phyloP scores from a whole-genome alignment of 352 stramenopile genomes.

The Globisporangium uncinulatum region DNA sequence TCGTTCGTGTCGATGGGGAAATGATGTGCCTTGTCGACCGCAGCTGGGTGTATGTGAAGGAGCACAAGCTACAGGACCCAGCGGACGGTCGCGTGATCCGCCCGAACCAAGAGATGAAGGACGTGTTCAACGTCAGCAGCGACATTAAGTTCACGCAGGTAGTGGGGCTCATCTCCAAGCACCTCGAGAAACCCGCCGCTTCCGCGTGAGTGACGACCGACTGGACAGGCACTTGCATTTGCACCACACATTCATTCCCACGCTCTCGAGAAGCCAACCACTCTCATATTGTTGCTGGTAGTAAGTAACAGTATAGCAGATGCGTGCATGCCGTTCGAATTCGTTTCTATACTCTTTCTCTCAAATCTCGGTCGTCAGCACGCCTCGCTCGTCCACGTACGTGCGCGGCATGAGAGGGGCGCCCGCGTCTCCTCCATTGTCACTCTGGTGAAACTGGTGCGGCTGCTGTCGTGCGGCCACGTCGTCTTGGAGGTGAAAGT shows the following conservation, averaged over 20 bases:
- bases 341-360: not conserved
- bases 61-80: slow-evolving; percentile 72
- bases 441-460: slow-evolving; percentile 18
- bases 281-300: too few relatives aligned
- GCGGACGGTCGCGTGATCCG: slow-evolving; percentile 60
- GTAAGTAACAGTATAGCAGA: too few relatives aligned
- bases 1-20: not conserved
- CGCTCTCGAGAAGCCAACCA: too few relatives aligned
- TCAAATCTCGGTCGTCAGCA: slow-evolving; percentile 66
- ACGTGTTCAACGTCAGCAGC: slow-evolving; percentile 52
- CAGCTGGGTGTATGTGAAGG: slow-evolving; percentile 74
- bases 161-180: slow-evolving; percentile 61
- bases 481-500: slow-evolving; percentile 27
- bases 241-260: too few relatives aligned
- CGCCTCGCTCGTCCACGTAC: slow-evolving; percentile 65
- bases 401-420: slow-evolving; percentile 42
- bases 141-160: slow-evolving; percentile 75
- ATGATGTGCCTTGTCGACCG: slow-evolving; percentile 1
- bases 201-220: not conserved
- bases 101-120: slow-evolving; percentile 59
- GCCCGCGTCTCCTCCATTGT: slow-evolving; percentile 11
- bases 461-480: not conserved
- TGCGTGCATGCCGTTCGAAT: too few relatives aligned
- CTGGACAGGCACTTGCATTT: too few relatives aligned
- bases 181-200: slow-evolving; percentile 41